Evolutionary conservation across 2,329 filamentous ascomycete genomes (phyloP).

Genomic region (Colletotrichum sp.): DNA sequence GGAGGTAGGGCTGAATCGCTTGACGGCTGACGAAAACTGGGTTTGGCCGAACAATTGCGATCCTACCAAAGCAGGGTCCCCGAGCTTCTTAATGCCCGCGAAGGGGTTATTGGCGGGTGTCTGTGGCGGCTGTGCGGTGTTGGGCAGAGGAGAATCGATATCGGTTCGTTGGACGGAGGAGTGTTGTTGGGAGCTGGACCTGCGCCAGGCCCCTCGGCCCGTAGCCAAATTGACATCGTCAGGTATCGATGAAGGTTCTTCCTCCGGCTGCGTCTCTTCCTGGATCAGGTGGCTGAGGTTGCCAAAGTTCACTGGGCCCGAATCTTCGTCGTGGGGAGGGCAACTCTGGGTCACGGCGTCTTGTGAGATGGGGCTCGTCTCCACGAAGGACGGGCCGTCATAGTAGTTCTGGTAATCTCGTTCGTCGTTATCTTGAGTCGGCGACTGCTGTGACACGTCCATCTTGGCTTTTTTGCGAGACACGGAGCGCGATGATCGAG

Average conservation of each 20-base stretch:
- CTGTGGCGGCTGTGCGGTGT: constrained; percentile 39
- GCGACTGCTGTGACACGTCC: constrained; percentile 56
- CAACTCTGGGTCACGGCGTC: constrained; percentile 26
- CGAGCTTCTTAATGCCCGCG: constrained; percentile 35
- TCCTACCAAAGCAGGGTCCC: constrained; percentile 38
- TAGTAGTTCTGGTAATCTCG: constrained; percentile 53
- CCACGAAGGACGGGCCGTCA: constrained; percentile 25
- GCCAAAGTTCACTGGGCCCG: constrained; percentile 54
- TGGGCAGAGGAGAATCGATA: constrained; percentile 34
- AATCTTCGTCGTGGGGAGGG: constrained; percentile 52
- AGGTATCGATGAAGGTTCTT: constrained; percentile 36
- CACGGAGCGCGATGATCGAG: constrained; percentile 5
- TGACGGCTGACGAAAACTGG: constrained; percentile 57
- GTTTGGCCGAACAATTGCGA: constrained; percentile 63
- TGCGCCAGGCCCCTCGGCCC: constrained; percentile 43
- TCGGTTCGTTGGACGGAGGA: constrained; percentile 24
- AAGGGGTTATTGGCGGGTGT: constrained; percentile 61
- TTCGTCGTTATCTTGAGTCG: constrained; percentile 61
- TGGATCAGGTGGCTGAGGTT: constrained; percentile 37
- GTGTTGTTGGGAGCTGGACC: constrained; percentile 35
- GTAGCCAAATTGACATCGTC: constrained; percentile 39
- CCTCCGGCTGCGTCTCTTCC: constrained; percentile 46
- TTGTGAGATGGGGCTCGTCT: constrained; percentile 22
- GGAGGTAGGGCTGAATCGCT: constrained; percentile 58
- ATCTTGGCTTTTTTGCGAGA: constrained; percentile 34